These are phyloP conservation scores for Quercus berberidifolia DNA, from an alignment of 306 rosid species.

Conservation along the genomic window DNA sequence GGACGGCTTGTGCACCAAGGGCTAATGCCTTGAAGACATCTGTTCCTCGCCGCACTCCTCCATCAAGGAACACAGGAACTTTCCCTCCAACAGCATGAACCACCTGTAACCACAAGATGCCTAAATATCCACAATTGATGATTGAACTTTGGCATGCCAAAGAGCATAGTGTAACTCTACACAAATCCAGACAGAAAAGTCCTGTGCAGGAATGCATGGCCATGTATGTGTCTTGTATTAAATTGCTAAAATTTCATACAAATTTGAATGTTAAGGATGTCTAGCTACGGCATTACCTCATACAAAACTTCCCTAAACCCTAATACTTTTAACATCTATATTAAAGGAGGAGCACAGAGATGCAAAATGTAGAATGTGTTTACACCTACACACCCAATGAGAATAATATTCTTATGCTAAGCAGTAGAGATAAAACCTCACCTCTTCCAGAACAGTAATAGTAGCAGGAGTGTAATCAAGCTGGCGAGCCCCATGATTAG, in stretches of 20 bases:
- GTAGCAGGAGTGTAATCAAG: constrained; percentile 32
- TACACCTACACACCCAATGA: not conserved
- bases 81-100: constrained; percentile 89
- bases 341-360: not conserved
- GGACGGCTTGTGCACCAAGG: constrained; percentile 92
- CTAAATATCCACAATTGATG: not conserved
- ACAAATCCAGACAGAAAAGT: not conserved
- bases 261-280: not conserved
- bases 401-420: not conserved
- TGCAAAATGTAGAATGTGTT: not conserved
- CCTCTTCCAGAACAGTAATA: constrained; percentile 34
- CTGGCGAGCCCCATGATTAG: constrained; percentile 35
- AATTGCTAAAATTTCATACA: not conserved
- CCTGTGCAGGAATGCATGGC: not conserved
- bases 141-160: not conserved
- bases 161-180: not conserved
- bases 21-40: constrained; percentile 98
- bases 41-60: constrained; percentile 97
- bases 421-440: not conserved
- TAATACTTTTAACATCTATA: not conserved
- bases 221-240: not conserved
- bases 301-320: not conserved
- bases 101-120: constrained; percentile 41
- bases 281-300: not conserved
- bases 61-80: constrained; percentile 90